Percentiles rank a stretch among this genome's conserved stretches.
phyloP scores from a whole-genome alignment of 1,284 basidiomycete genomes.

The Anthracocystis panici-leucophaei region DNA sequence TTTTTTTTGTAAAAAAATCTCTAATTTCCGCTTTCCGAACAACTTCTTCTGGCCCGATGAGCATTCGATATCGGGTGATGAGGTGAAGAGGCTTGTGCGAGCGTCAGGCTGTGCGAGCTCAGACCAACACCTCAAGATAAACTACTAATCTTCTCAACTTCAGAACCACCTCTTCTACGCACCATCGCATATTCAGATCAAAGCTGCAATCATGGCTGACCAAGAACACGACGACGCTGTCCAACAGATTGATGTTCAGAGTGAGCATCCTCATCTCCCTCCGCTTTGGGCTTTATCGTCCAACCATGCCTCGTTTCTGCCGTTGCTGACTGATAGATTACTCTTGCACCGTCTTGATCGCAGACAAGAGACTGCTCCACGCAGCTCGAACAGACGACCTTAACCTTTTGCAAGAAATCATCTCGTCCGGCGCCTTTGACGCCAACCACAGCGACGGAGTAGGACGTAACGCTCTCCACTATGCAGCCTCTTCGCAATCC shows the following conservation, averaged over 20 bases:
- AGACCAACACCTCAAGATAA: slow-evolving; percentile 21
- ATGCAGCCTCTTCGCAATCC: slow-evolving; percentile 55
- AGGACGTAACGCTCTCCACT: slow-evolving; percentile 67
- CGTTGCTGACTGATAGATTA: not conserved
- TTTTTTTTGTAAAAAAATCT: not conserved
- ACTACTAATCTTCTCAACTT: slow-evolving; percentile 8
- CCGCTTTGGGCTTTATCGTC: not conserved
- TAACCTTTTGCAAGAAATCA: slow-evolving; percentile 56
- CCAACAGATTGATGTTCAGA: slow-evolving; percentile 50
- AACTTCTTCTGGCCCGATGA: not conserved
- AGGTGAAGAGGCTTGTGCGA: slow-evolving; percentile 12
- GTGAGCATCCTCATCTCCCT: slow-evolving; percentile 16
- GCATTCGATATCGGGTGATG: not conserved
- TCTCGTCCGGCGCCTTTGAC: slow-evolving; percentile 54
- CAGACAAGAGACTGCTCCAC: slow-evolving; percentile 61
- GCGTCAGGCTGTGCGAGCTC: not conserved
- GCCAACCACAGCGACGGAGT: slow-evolving; percentile 62
- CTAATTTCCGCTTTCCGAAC: slow-evolving; percentile 5
- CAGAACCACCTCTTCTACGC: not conserved
- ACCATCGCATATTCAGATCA: not conserved
- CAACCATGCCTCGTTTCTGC: not conserved
- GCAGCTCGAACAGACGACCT: slow-evolving; percentile 63
- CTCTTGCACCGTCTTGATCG: not conserved
- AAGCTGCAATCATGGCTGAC: slow-evolving; percentile 31
- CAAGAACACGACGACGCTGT: slow-evolving; percentile 40